Evolutionary conservation across 2,329 filamentous ascomycete species (phyloP), one percentile per base, ranked within the genome.

Genomic region (Colletotrichum tamarilloi): DNA sequence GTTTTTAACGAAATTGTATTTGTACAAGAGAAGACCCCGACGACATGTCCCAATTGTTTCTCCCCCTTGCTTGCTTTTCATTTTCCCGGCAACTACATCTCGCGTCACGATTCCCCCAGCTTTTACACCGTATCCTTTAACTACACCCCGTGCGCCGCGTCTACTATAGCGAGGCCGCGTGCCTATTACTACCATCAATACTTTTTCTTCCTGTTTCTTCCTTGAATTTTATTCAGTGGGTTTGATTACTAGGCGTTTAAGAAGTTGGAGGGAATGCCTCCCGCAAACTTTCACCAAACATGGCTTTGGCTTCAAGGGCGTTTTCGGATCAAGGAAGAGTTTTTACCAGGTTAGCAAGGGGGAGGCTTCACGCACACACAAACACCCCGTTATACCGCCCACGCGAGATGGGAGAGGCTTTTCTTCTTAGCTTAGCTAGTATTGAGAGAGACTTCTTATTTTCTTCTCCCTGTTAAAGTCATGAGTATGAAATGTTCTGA

Each of bases 1-100:
- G 46, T 46, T 16, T 60, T 4, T 58, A 35, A 66, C 56, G 71
- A 71, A 62, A 52, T 70, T 73, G 71, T 73, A 73, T 56, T 73
- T 73, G 32, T 73, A 73, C 58, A 35, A 53, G 52, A 30, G 28
- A 28, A n/a, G n/a, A 28, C 46, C 62, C n/a, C 30, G 24, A 28
- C 38, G 42, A 16, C 32, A 26, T 38, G 24, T 49, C 24, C 5
- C 26, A 12, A 24, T n/a, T 46, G 22, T 65, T 30, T 12, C 32
- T 28, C 14, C 55, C 19, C 35, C n/a, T 35, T 12, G 32, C 11
- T 11, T 30, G 46, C 16, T n/a, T n/a, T 52, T 46, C 26, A 19
- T 26, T 55, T 55, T 9, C 30, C 9, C 49, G 32, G 19, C 49
- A 35, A 22, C 42, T 4, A 49, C 16, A 19, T 22, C 46, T 32